These are phyloP conservation scores for Cercospora janseana DNA, from an alignment of 2,329 filamentous ascomycete species.

Conservation along the genomic window DNA sequence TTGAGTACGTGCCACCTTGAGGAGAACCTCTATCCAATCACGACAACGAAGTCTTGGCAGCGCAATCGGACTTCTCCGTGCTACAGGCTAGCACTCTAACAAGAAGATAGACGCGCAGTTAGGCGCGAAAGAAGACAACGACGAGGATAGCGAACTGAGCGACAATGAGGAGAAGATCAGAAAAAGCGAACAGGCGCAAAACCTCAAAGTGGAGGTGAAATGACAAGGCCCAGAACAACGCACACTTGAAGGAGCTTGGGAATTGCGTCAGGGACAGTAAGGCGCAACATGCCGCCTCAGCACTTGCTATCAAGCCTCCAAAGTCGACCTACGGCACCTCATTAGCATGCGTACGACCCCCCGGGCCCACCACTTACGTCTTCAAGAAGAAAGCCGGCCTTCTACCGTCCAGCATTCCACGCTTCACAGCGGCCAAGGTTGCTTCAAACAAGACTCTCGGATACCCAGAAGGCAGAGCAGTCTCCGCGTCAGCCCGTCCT, in stretches of 20 bases:
- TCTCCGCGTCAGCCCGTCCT: constrained; percentile 43
- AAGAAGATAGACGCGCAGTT: constrained; percentile 47
- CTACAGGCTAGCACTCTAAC: constrained; percentile 54
- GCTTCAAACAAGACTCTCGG: constrained; percentile 79
- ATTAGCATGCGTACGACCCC: not conserved
- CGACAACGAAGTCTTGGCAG: constrained; percentile 33
- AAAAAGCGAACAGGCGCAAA: constrained; percentile 24
- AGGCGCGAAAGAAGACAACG: constrained; percentile 63
- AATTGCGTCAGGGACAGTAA: constrained; percentile 1
- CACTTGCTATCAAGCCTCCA: constrained; percentile 37
- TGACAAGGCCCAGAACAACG: not conserved
- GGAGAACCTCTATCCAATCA: constrained; percentile 48
- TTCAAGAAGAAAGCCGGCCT: constrained; percentile 1
- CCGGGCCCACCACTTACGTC: not conserved
- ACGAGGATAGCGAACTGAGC: constrained; percentile 55
- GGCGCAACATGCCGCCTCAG: constrained; percentile 51
- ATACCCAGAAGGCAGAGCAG: constrained; percentile 73
- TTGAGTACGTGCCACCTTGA: constrained; percentile 85
- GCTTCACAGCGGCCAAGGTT: constrained; percentile 60
- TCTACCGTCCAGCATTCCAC: constrained; percentile 39
- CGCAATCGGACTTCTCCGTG: constrained; percentile 30
- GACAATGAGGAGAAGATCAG: constrained; percentile 59
- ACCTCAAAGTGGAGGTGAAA: constrained; percentile 1
- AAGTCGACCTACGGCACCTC: not conserved
- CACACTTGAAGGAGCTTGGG: not conserved